A percentile compares a stretch with the other conserved stretches of the same genome.
phyloP scores from a whole-genome alignment of 441 rosid genomes.

The Brassica balearica region DNA sequence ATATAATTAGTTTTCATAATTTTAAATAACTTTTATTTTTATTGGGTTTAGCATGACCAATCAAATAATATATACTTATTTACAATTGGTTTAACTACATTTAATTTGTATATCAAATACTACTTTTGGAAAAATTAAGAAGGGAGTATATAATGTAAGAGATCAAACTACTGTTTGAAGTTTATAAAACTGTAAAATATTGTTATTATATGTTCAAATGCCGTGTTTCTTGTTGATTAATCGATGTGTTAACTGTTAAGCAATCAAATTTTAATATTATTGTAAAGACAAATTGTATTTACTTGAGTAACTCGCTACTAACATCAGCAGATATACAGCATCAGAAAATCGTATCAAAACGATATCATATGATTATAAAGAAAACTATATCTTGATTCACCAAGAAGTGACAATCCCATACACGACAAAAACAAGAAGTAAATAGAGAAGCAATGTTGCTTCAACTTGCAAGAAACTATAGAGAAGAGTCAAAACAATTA shows the following conservation, averaged over 20 bases:
- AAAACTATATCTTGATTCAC: slow-evolving; percentile 31
- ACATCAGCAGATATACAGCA: slow-evolving; percentile 24
- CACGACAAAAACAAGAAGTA: slow-evolving; percentile 27
- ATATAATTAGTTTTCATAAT: too few species aligned
- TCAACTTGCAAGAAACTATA: slow-evolving; percentile 43
- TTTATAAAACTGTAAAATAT: neutral
- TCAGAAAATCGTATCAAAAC: slow-evolving; percentile 13
- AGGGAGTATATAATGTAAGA: neutral
- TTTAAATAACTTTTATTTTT: too few species aligned
- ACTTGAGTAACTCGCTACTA: slow-evolving; percentile 13
- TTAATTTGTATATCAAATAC: too few species aligned
- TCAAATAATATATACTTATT: too few species aligned
- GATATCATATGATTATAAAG: slow-evolving; percentile 12
- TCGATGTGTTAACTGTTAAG: slow-evolving; percentile 8
- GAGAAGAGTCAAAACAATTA: neutral
- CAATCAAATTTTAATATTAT: slow-evolving; percentile 11
- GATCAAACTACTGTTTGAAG: neutral
- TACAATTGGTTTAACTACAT: too few species aligned
- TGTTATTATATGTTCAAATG: neutral
- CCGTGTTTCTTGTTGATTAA: neutral
- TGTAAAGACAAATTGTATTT: neutral
- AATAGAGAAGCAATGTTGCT: slow-evolving; percentile 40
- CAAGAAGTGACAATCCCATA: slow-evolving; percentile 31
- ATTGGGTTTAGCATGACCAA: too few species aligned
- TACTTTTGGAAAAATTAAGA: too few species aligned